Conservation (phyloP, 345 rosid species). For the Gossypium anomalum region DNA sequence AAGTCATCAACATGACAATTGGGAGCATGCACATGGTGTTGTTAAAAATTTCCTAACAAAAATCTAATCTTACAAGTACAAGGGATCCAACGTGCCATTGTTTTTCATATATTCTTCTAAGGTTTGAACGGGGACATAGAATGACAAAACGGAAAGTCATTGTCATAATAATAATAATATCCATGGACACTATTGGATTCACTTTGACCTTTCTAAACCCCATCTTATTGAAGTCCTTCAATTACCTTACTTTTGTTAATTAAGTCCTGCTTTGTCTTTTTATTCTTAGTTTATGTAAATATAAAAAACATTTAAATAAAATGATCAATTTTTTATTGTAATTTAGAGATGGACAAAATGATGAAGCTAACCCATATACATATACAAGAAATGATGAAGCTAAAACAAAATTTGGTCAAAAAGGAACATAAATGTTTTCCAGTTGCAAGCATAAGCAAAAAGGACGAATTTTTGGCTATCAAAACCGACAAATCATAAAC, state of each 20-base stretch:
- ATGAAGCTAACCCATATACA: too few relatives aligned
- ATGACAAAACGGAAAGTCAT: not conserved
- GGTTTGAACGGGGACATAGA: not conserved
- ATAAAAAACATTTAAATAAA: not conserved
- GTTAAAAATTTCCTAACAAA: not conserved
- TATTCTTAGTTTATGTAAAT: too few relatives aligned
- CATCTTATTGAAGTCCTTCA: not conserved
- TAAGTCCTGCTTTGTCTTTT: not conserved
- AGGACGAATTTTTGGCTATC: not conserved
- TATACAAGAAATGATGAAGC: not conserved
- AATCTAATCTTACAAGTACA: not conserved
- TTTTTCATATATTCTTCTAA: not conserved
- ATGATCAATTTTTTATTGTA: too few relatives aligned
- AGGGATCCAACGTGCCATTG: not conserved
- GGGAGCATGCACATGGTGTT: not conserved
- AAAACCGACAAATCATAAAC: conserved; percentile 14
- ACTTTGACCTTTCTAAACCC: not conserved
- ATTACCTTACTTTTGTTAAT: not conserved
- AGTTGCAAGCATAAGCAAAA: conserved; percentile 13
- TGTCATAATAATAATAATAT: not conserved
- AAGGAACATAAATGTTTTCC: conserved; percentile 5
- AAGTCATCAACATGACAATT: too few relatives aligned
- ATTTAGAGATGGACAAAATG: too few relatives aligned
- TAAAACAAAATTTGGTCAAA: conserved; percentile 15
- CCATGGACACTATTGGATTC: not conserved